phyloP scores from a whole-genome alignment of 106 monocot species.

The Platanthera guangdongensis region DNA sequence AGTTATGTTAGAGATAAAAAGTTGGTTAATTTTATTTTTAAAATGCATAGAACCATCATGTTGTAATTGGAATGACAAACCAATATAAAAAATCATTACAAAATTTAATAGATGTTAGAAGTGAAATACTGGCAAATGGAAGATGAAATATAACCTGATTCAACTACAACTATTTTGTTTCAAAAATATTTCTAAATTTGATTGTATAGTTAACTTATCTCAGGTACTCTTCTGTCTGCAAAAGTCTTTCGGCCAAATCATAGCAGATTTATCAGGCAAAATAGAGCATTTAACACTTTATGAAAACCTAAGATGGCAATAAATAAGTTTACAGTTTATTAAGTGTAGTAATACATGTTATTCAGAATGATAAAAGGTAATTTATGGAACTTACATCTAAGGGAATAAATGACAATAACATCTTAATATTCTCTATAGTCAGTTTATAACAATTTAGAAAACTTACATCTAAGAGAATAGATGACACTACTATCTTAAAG shows the following conservation, averaged over 20 bases:
- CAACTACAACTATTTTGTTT: neutral
- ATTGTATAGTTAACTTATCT: constrained; percentile 24
- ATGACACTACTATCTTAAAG: too few species aligned
- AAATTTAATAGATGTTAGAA: neutral
- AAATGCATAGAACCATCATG: neutral
- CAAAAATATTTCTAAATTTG: neutral
- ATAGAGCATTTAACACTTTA: too few species aligned
- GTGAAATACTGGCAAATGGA: neutral
- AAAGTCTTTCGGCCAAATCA: too few species aligned
- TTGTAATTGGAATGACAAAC: neutral
- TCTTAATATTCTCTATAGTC: constrained; percentile 36
- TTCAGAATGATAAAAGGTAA: neutral
- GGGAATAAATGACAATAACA: constrained; percentile 34
- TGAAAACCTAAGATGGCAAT: too few species aligned
- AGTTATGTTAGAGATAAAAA: neutral
- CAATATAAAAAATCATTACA: neutral
- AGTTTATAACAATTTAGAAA: too few species aligned
- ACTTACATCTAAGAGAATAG: too few species aligned
- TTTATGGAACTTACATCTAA: constrained; percentile 42
- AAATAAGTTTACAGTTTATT: neutral
- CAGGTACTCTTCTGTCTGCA: neutral
- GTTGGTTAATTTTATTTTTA: neutral
- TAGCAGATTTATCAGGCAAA: too few species aligned
- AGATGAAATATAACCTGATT: neutral
- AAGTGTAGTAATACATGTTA: neutral